A percentile compares a stretch with the other conserved stretches of the same genome.
These are phyloP conservation scores for Trichoderma guizhouense DNA, from an alignment of 2,329 filamentous ascomycete species.

Conservation along the genomic window DNA sequence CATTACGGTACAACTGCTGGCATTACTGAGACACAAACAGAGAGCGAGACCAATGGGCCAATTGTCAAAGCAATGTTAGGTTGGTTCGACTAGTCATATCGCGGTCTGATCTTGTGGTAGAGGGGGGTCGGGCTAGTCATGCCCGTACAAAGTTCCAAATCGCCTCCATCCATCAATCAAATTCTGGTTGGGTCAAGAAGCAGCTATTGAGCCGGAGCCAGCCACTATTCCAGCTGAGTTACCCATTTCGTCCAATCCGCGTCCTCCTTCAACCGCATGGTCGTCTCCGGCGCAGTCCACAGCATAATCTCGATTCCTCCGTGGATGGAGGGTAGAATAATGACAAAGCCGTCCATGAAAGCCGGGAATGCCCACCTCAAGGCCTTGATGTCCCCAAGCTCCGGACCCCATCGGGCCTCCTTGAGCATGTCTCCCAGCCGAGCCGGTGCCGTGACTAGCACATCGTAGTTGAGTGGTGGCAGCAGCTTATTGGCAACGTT, in stretches of 20 bases:
- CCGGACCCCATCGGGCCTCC: constrained; percentile 11
- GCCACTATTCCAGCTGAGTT: constrained; percentile 15
- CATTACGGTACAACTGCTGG: not conserved
- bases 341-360: constrained; percentile 17
- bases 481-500: constrained; percentile 12
- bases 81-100: constrained; percentile 11
- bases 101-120: not conserved
- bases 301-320: constrained; percentile 18
- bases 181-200: not conserved
- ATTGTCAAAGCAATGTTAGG: not conserved
- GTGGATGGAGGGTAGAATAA: constrained; percentile 14
- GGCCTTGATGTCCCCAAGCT: constrained; percentile 16
- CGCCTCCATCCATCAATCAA: not conserved
- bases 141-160: not conserved
- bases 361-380: constrained; percentile 18
- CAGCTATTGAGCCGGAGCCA: not conserved
- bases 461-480: constrained; percentile 15
- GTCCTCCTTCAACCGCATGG: constrained; percentile 8
- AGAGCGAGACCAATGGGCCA: not conserved
- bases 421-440: constrained; percentile 16
- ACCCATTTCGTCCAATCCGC: constrained; percentile 18
- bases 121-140: constrained; percentile 1
- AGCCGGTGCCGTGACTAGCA: constrained; percentile 15
- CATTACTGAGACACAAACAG: not conserved
- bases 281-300: constrained; percentile 17